Evolutionary conservation across 2,329 filamentous ascomycete species (phyloP), one percentile per base, ranked within the genome.

Genomic region (Pestalotiopsis sp.): DNA sequence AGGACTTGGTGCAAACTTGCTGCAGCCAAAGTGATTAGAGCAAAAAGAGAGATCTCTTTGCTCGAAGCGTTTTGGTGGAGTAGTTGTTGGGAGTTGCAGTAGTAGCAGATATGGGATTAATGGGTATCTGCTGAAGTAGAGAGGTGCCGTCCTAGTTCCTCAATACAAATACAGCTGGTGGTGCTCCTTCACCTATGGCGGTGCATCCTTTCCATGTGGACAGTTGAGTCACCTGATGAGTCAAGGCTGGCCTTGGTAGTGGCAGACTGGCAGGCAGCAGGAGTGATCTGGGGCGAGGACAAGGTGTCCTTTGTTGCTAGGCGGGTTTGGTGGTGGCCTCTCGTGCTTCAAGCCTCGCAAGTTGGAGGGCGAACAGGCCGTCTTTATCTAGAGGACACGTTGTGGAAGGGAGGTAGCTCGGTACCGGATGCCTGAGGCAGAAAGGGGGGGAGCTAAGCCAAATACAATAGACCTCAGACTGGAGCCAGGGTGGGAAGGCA

Each of bases 71-170:
- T 36, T 41, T 62, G 65, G 66, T 65, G 56, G 25, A 70, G 56
- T 65, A 67, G 23, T 65, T 66, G 20, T 31, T 67, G 25, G 38
- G 31, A 36, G 45, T 57, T 69, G 68, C 65, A 68, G 66, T 27
- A 58, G 67, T 67, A 66, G 68, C 67, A 70, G 60, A 36, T 36
- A 36, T 36, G 31, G 31, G 31, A 38, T 5, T 13, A 27, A 61
- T 9, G 56, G 49, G 66, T 69, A 58, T 68, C 68, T 70, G 72
- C 74, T 74, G 73, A 76, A 67, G 75, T 78, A 77, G 67, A 72
- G 75, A 80, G 78, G 77, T 76, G 79, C 77, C 78, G 77, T 81
- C 78, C 76, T 76, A 78, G 72, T 77, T 79, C 79, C 78, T 80
- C 79, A 74, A 77, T 79, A 78, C 76, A 73, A 78, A 73, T 78